These are phyloP conservation scores for Flaveria linearis DNA, from an alignment of 129 eudicot genomes.

Conservation along the genomic window DNA sequence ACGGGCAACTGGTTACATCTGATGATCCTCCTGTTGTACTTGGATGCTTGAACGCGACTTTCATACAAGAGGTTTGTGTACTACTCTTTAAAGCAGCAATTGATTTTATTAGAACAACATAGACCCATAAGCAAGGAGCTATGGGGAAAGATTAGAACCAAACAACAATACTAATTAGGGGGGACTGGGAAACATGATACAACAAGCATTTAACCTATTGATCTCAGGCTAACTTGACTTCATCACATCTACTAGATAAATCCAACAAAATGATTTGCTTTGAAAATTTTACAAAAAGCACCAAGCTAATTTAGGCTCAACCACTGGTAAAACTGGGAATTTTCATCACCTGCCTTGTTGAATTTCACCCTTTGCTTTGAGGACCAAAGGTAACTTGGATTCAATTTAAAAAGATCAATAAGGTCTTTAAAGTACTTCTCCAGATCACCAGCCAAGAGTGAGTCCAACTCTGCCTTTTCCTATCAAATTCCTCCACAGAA, in stretches of 20 bases:
- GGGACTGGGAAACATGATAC: background rate
- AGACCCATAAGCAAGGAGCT: background rate
- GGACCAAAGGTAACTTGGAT: background rate
- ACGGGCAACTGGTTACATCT: constrained; percentile 79
- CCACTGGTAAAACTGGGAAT: background rate
- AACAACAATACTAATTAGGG: background rate
- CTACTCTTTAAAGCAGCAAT: background rate
- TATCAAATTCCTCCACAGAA: background rate
- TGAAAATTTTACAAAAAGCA: background rate
- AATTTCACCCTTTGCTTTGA: background rate
- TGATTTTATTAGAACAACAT: background rate
- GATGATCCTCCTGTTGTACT: constrained; percentile 91
- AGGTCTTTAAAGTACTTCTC: background rate
- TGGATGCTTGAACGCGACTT: constrained; percentile 66
- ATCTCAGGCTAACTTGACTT: background rate
- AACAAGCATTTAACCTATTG: background rate
- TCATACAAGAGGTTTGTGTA: constrained; percentile 72
- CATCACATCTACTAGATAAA: background rate
- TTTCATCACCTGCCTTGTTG: background rate
- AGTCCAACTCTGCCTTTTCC: background rate
- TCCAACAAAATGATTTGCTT: background rate
- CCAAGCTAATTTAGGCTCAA: background rate
- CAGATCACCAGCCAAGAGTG: background rate
- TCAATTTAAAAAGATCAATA: background rate
- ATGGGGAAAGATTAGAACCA: background rate